A percentile compares a stretch with the other conserved stretches of the same genome.
Evolutionary conservation across 768 basidiomycete species (phyloP).

Genomic region (Pisolithus microcarpus): DNA sequence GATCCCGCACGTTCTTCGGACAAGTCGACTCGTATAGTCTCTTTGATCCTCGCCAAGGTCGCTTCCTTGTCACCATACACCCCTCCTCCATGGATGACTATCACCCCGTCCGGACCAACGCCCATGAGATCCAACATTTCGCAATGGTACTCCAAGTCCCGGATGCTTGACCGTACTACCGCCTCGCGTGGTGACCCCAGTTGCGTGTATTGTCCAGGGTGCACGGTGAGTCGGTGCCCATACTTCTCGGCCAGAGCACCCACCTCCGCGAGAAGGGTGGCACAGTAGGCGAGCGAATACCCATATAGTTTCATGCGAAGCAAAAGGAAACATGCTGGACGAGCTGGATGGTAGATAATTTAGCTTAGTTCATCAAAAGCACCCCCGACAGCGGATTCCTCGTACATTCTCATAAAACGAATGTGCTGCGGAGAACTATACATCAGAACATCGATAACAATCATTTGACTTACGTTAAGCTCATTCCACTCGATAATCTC

Average conservation of each 20-base stretch:
- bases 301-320: constrained; percentile 75
- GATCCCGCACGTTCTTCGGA: constrained; percentile 55
- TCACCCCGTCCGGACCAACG: constrained; percentile 74
- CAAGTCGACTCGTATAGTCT: constrained; percentile 54
- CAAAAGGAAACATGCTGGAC: constrained; percentile 91
- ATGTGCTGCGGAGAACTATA: constrained; percentile 42
- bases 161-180: constrained; percentile 69
- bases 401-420: constrained; percentile 69
- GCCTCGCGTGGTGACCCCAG: constrained; percentile 70
- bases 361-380: neutral
- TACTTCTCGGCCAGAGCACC: constrained; percentile 63
- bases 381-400: neutral
- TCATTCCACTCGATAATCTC: constrained; percentile 90
- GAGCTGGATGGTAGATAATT: constrained; percentile 33
- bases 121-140: constrained; percentile 86
- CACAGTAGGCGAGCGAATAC: constrained; percentile 74
- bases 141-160: constrained; percentile 81
- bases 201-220: constrained; percentile 85
- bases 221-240: constrained; percentile 75
- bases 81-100: constrained; percentile 84
- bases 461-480: constrained; percentile 46
- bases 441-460: neutral
- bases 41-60: constrained; percentile 66
- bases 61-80: constrained; percentile 74
- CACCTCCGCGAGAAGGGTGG: constrained; percentile 43